These are phyloP conservation scores for Bisporella sp. DNA, from an alignment of 2,329 filamentous ascomycete genomes.

Conservation along the genomic window DNA sequence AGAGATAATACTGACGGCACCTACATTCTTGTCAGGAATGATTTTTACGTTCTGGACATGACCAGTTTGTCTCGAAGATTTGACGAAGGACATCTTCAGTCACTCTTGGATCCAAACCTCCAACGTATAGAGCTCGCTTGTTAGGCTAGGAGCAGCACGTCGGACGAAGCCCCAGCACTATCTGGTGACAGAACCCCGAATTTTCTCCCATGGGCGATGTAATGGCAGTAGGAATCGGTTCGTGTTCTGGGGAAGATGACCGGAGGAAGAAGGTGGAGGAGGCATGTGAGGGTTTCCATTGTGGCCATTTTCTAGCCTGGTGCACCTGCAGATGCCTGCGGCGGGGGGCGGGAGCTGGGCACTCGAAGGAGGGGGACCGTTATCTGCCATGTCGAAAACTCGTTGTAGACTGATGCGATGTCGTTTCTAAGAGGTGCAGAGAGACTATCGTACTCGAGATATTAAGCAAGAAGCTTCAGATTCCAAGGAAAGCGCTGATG, in stretches of 20 bases:
- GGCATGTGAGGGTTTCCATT: conserved; percentile 77
- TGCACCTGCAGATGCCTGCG: conserved; percentile 61
- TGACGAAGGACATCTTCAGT: conserved; percentile 95
- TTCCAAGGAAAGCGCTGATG: conserved; percentile 14
- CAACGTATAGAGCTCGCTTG: conserved; percentile 94
- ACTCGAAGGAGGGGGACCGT: conserved; percentile 52
- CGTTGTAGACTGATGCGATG: no score
- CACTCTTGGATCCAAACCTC: conserved; percentile 87
- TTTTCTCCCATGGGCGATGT: conserved; percentile 73
- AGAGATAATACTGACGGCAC: conserved; percentile 40
- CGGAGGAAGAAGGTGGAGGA: conserved; percentile 76
- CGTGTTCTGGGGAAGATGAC: conserved; percentile 89
- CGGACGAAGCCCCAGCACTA: conserved; percentile 76
- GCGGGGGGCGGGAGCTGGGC: conserved; percentile 63
- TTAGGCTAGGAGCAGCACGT: conserved; percentile 96
- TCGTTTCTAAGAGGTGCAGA: conserved; percentile 9
- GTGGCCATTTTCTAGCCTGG: conserved; percentile 74
- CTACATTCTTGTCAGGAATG: conserved; percentile 98
- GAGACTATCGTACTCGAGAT: conserved; percentile 13
- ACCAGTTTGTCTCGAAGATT: conserved; percentile 94
- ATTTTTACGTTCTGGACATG: conserved; percentile 99
- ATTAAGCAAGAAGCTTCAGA: no score
- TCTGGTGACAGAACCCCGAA: conserved; percentile 73
- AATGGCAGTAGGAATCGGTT: conserved; percentile 90
- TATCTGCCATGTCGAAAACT: conserved; percentile 65